Base-by-base conservation (phyloP, 768 basidiomycete genomes). In the Royoungia palumana region DNA sequence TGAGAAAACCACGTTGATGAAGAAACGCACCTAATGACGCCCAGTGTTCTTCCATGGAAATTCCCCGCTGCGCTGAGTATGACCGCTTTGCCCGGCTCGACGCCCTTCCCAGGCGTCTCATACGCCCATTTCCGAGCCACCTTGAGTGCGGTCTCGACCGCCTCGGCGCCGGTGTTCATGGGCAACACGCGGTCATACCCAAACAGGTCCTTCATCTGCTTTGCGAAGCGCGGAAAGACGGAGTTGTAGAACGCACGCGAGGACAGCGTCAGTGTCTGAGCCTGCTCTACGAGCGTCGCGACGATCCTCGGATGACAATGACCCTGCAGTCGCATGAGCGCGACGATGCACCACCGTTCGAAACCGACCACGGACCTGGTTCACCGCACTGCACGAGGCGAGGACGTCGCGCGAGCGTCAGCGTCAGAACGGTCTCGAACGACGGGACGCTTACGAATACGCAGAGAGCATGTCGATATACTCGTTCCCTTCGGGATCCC, bases 91-190 rank as follows among this genome's bases (percentile, higher is more conserved):
- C 89, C 91, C 1, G 50, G 51, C 5, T 55, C 46, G 30, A 61
- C 59, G 0, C 8, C 47, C 84, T 83, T 41, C 81, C 74, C 27
- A 91, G 85, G 35, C 81, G 84, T 74, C 92, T 98, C 72, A 70
- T 98, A 97, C 2, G 88, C 95, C 96, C 96, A 98, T 73, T 97
- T 97, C 57, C 96, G 73, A 0, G 96, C 86, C 16, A 98, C 78
- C 77, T 99, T 99, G 66, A 99, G 69, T n/a, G 86, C 82, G 0
- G 94, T 96, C 73, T 99, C 96, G 46, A 98, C 96, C 8, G 96
- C 96, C 64, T 99, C 96, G 1, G 94, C 94, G 39, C 95, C 95
- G 1, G 95, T 98, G 77, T 99, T 99, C 94, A 98, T 96, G 20
- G 95, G 94, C 9, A 98, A 75, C 2, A 96, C 92, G 84, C 93